These are phyloP conservation scores for Protomyces arabidopsidicola DNA, from an alignment of 1,139 yeast species.

Conservation along the genomic window DNA sequence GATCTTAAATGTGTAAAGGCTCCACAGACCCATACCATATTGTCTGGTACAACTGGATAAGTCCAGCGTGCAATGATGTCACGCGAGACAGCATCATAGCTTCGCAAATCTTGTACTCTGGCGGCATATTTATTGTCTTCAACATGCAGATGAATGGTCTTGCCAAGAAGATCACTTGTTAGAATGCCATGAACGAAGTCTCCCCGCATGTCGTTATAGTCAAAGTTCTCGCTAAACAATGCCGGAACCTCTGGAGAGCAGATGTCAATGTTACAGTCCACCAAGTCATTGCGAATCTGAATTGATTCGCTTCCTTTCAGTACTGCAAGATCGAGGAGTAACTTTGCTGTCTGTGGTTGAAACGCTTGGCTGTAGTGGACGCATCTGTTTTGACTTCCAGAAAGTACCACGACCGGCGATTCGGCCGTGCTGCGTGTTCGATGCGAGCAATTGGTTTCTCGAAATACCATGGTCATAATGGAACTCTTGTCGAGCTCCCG, in stretches of 20 bases:
- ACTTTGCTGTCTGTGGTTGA: constrained; percentile 34
- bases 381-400: constrained; percentile 67
- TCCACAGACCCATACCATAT: constrained; percentile 65
- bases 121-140: constrained; percentile 77
- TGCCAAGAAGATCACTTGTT: constrained; percentile 82
- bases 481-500: constrained; percentile 74
- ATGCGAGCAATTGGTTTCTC: constrained; percentile 81
- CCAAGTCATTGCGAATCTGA: constrained; percentile 78
- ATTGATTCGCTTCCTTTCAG: constrained; percentile 69
- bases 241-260: constrained; percentile 95
- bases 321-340: constrained; percentile 77
- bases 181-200: constrained; percentile 90
- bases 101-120: constrained; percentile 87
- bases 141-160: constrained; percentile 83
- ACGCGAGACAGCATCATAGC: constrained; percentile 80
- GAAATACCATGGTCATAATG: constrained; percentile 86
- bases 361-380: constrained; percentile 63
- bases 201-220: constrained; percentile 75
- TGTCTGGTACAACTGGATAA: constrained; percentile 86
- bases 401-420: constrained; percentile 80
- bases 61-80: constrained; percentile 88
- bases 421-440: constrained; percentile 62
- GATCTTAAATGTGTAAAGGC: constrained; percentile 74
- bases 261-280: constrained; percentile 93
- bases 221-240: constrained; percentile 91